Conservation (phyloP, 805 yeast genomes). For the Kazachstania viticola region DNA sequence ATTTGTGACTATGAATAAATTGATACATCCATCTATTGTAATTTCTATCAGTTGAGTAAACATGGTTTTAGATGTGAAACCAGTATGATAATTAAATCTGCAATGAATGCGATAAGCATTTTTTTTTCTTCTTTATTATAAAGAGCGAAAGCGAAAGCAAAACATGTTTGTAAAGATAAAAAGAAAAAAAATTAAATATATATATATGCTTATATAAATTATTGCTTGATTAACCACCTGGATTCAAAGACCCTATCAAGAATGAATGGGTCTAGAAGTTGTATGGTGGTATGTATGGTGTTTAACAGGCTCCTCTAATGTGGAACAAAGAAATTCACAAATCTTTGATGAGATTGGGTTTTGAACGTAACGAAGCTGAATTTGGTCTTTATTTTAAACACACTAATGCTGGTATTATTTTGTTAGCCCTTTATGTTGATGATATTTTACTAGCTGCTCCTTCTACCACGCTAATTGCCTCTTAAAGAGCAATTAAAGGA, state of each 20-base stretch:
- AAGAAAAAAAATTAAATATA: no score
- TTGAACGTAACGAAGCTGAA: slow-evolving; percentile 3
- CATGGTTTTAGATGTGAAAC: no score
- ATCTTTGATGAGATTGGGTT: slow-evolving; percentile 17
- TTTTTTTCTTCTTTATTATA: no score
- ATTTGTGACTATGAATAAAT: no score
- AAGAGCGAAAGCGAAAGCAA: no score
- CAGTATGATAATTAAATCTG: no score
- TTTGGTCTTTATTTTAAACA: slow-evolving; percentile 1
- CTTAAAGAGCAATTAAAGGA: background rate
- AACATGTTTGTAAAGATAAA: no score
- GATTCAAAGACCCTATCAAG: background rate
- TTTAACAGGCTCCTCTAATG: slow-evolving; percentile 12
- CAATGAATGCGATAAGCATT: no score
- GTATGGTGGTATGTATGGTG: slow-evolving; percentile 3
- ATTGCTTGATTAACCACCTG: background rate
- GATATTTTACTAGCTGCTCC: slow-evolving; percentile 4
- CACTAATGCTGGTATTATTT: background rate
- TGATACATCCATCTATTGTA: no score
- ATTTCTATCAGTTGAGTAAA: no score
- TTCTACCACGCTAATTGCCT: background rate
- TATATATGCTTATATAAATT: no score
- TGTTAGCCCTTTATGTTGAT: slow-evolving; percentile 4
- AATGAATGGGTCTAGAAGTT: slow-evolving; percentile 2
- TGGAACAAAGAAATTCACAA: slow-evolving; percentile 21